Base-by-base conservation (phyloP, 495 filamentous ascomycete species). In the Tuber aestivum region DNA sequence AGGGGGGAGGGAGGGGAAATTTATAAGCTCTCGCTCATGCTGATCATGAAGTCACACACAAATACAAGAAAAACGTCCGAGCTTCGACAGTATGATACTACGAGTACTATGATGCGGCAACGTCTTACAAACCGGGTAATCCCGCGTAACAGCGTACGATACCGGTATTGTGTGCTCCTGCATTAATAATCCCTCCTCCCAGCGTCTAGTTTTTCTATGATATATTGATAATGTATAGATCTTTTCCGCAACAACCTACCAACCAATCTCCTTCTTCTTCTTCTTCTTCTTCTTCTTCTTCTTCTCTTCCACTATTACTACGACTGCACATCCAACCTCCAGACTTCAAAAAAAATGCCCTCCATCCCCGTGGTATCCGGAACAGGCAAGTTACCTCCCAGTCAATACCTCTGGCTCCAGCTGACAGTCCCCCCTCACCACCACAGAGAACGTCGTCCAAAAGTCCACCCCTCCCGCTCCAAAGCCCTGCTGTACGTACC, bases 401-500 rank as follows among this genome's bases (percentile, higher is more conserved):
- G 27, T 56, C 2, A 9, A 56, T 56, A n/a, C 12, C 23, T n/a
- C 48, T n/a, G n/a, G n/a, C n/a, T n/a, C n/a, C n/a, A 68, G 41
- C 75, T 76, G 50, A 77, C 73, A 37, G 23, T 20, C 45, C 48
- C 0, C 65, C 14, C 6, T n/a, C n/a, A n/a, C n/a, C 21, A 4
- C 32, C 21, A 2, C n/a, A 80, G 75, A 82, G 44, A 79, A 77
- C 38, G 72, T 71, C 21, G 75, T 72, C n/a, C 2, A 74, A 7
- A 77, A 82, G 38, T 72, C 81, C 16, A 73, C 80, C 7, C 37
- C 42, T 18, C 44, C 70, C 4, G 70, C 61, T 4, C 81, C 81
- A 3, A 83, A 82, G 76, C 81, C 81, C 41, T 83, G 81, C 72
- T 83, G 81, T 78, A 76, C 69, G 73, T 77, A 38, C 41, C 41